Percentiles rank a stretch among this genome's conserved stretches.
These are phyloP conservation scores for Carex arenaria DNA, from an alignment of 202 grass and related monocot species.

Conservation along the genomic window DNA sequence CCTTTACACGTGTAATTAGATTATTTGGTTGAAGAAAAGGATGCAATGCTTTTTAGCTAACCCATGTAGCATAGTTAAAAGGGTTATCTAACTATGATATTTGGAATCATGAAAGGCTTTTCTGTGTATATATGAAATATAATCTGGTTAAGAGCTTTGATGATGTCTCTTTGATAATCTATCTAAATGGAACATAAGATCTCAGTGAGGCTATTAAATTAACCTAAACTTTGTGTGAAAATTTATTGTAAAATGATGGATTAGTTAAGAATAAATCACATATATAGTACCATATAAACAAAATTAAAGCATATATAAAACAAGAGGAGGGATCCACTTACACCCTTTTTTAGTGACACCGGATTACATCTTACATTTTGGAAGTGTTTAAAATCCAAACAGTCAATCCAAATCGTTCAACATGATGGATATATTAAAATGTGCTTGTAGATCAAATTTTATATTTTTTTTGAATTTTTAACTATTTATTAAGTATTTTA, in stretches of 20 bases:
- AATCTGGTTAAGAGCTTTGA: not conserved
- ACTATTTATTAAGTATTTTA: no score
- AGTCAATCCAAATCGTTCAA: no score
- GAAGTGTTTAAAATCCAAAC: no score
- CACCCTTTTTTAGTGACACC: no score
- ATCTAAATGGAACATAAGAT: not conserved
- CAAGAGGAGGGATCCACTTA: no score
- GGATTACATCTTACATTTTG: no score
- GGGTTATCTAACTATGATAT: not conserved
- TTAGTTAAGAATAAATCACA: not conserved
- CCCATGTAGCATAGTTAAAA: not conserved
- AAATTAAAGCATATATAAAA: not conserved
- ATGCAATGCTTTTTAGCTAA: not conserved
- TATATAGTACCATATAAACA: not conserved
- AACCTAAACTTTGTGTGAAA: not conserved
- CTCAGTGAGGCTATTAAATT: not conserved
- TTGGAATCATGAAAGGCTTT: not conserved
- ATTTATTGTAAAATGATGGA: not conserved
- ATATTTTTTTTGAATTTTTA: no score
- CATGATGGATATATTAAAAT: no score
- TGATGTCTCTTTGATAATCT: not conserved
- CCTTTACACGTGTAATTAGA: not conserved
- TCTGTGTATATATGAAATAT: not conserved
- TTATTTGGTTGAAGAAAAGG: not conserved
- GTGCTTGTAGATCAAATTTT: no score